Percentiles rank a stretch among this genome's conserved stretches.
Conservation (phyloP, 148 eudicot genomes). For the Euryodendron excelsum region DNA sequence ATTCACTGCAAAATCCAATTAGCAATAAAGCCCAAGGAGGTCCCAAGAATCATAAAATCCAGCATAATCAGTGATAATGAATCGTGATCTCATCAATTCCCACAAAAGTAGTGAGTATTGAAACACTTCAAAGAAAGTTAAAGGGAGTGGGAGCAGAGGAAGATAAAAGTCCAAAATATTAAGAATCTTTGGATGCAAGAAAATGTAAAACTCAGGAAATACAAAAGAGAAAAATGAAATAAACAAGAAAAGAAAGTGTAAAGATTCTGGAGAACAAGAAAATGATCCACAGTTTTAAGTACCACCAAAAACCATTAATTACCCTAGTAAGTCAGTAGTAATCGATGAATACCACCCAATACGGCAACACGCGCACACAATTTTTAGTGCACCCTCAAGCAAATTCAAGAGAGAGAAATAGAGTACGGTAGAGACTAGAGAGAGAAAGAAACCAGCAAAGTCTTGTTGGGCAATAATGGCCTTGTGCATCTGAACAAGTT, state of each 20-base stretch:
- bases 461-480: constrained; percentile 20
- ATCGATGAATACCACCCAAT: no score
- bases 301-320: not conserved
- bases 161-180: not conserved
- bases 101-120: not conserved
- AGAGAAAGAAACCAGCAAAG: constrained; percentile 10
- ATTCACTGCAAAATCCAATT: not conserved
- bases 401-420: not conserved
- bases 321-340: not conserved
- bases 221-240: not conserved
- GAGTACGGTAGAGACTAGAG: not conserved
- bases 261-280: not conserved
- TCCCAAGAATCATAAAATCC: not conserved
- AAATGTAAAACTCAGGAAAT: not conserved
- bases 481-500: constrained; percentile 22
- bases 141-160: not conserved
- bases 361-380: not conserved
- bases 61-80: not conserved
- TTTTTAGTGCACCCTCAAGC: not conserved
- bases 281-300: not conserved
- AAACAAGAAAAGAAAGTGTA: not conserved
- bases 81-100: not conserved
- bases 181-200: not conserved
- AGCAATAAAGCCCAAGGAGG: not conserved
- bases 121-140: not conserved